Evolutionary conservation across 2,329 filamentous ascomycete species (phyloP), one percentile per base, ranked within the genome.

Genomic region (Sphaerulina musiva): DNA sequence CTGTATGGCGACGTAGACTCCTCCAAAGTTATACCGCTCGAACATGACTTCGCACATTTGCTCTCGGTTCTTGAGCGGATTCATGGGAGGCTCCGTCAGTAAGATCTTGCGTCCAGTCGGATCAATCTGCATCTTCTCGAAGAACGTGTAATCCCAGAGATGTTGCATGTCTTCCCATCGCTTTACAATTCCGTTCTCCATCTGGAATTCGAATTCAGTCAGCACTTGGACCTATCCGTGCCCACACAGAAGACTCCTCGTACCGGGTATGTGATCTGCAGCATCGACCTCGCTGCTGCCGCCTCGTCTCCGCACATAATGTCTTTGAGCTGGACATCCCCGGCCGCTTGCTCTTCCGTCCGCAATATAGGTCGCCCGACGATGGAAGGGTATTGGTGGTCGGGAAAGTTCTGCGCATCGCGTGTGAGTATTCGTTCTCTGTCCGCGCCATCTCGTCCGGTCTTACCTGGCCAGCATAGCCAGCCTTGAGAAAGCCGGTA

Each of bases 141-240:
- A 86, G 73, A 98, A 98, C 23, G 93, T 98, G 73, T 95, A 97
- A 76, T 98, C 92, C 93, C 93, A 98, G 53, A 98, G 84, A 70
- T 97, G 92, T 78, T 95, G 89, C 93, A 98, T 98, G 73, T 98
- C 93, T 66, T 98, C 93, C 93, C 93, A 98, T 70, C 90, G 91
- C 82, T 96, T 97, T 64, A 98, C 90, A 68, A 98, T 97, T 67
- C 93, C 93, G 72, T 98, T 98, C 74, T 98, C 93, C 93, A 98
- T 98, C 82, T 86, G 72, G 29, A 34, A 31, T 56, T 32, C 12
- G 17, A 29, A 12, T 48, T 42, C 38, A 45, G 53, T 60, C 55
- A 57, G 55, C 46, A 58, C 62, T 55, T 46, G 10, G 36, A 36
- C 38, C 23, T 29, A 14, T 14, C 29, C 11, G 10, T 48, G n/a